Evolutionary conservation across 139 green algal genomes (phyloP).

Genomic region (Haematococcus lacustris): DNA sequence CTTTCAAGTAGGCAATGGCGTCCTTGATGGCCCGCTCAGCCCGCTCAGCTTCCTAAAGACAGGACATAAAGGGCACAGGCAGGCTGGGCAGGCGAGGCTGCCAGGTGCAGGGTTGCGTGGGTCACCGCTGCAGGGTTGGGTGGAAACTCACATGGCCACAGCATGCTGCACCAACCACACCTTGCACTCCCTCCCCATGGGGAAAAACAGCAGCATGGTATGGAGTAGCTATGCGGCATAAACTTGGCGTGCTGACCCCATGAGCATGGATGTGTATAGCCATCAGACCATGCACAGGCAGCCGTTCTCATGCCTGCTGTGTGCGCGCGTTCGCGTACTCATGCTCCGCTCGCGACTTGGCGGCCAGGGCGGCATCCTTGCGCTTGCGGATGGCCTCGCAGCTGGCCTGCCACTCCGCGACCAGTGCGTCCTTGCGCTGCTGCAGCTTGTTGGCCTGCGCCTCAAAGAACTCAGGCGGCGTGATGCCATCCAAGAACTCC

Average conservation of each 20-base stretch:
- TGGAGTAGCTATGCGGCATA: no score
- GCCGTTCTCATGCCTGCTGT: slow-evolving; percentile 61
- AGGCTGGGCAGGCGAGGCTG: no score
- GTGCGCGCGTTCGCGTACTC: slow-evolving; percentile 62
- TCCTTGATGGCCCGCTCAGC: slow-evolving; percentile 50
- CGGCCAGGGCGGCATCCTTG: slow-evolving; percentile 33
- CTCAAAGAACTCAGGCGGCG: slow-evolving; percentile 62
- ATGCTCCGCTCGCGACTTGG: slow-evolving; percentile 41
- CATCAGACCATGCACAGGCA: no score
- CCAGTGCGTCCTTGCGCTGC: slow-evolving; percentile 29
- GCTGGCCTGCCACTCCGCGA: slow-evolving; percentile 44
- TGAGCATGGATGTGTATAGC: no score
- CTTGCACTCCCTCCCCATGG: no score
- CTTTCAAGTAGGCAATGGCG: slow-evolving; percentile 28
- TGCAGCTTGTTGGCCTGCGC: slow-evolving; percentile 15
- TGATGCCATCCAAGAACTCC: slow-evolving; percentile 84
- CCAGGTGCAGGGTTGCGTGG: no score
- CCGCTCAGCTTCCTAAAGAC: slow-evolving; percentile 66
- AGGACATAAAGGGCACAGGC: no score
- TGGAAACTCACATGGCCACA: no score
- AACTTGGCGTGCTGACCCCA: no score
- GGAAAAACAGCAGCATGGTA: no score
- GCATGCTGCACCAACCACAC: no score
- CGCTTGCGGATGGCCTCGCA: slow-evolving; percentile 38
- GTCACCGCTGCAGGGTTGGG: no score